These are phyloP conservation scores for Picea sitchensis DNA, from an alignment of 75 land plant genomes.

Conservation along the genomic window DNA sequence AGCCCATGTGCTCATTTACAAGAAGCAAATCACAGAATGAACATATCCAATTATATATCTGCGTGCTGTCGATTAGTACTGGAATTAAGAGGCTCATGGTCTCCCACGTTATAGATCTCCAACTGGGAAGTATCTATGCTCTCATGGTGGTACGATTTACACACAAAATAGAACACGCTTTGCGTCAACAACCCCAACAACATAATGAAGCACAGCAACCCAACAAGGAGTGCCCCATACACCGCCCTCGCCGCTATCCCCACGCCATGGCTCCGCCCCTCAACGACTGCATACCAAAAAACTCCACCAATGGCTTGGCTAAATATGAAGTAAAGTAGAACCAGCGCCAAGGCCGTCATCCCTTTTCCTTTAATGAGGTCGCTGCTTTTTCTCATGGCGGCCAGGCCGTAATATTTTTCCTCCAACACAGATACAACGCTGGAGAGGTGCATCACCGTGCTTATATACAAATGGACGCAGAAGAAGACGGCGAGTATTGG, in stretches of 20 bases:
- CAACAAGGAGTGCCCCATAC: not conserved
- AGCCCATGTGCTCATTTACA: no score
- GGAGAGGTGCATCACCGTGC: constrained; percentile 64
- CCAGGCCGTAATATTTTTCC: constrained; percentile 47
- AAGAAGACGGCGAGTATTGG: constrained; percentile 14
- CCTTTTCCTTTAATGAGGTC: constrained; percentile 61
- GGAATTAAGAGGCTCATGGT: constrained; percentile 60
- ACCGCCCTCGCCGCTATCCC: constrained; percentile 13
- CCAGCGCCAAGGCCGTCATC: constrained; percentile 12
- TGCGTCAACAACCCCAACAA: constrained; percentile 53
- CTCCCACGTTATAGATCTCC: constrained; percentile 72
- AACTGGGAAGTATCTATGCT: constrained; percentile 65
- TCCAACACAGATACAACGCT: constrained; percentile 77
- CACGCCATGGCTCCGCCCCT: not conserved
- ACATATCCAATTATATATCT: no score
- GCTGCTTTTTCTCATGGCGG: constrained; percentile 58
- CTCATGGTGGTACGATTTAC: constrained; percentile 79
- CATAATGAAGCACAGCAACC: constrained; percentile 22
- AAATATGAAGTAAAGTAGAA: constrained; percentile 24
- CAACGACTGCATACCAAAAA: constrained; percentile 27
- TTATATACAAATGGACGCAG: constrained; percentile 36
- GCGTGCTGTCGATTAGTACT: not conserved
- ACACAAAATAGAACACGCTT: constrained; percentile 73
- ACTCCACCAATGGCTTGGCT: not conserved
- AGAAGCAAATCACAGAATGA: no score